Evolutionary conservation across 768 basidiomycete species (phyloP), one percentile per base, ranked within the genome.

Genomic region (Boletales sp.): DNA sequence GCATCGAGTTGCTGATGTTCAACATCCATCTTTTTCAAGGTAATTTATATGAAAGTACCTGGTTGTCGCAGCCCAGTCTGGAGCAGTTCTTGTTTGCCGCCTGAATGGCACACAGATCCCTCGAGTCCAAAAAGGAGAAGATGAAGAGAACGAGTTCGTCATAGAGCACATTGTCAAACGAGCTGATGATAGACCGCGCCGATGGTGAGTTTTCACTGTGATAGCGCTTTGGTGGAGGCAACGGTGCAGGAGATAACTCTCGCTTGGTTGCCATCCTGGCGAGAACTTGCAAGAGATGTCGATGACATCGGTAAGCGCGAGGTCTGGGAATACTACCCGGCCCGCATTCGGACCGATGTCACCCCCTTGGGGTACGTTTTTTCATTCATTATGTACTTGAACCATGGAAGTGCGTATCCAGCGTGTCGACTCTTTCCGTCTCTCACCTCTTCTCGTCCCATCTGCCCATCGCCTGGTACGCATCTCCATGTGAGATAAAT

Each of bases 121-220:
- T 58, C 71, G 76, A 82, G 29, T 79, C 75, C 35, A 91, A 74
- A 67, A 83, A 76, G 2, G 87, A 82, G 72, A 91, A 87, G 47
- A 90, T 82, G 59, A 74, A 77, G 18, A 90, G 72, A 40, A 89
- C 71, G 40, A 91, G 78, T 68, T 91, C 88, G 58, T 91, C 89
- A 61, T 81, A 90, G 38, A 90, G 68, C 5, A 77, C 71, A 48
- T 67, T 72, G 53, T 84, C 78, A 58, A 87, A 81, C 14, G 72
- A 74, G 30, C 69, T 53, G 53, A 60, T 39, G 24, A 52, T 41
- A 6, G 47, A 57, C 27, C 52, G 48, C 30, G 47, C 58, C 3
- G 48, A 50, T 24, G 53, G 54, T 46, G 41, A 15, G 32, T 47
- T 38, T 11, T 40, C 40, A 43, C 57, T 55, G 55, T 79, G 81